Conservation (phyloP, 495 filamentous ascomycete species). For the Aspergillus homomorphus region DNA sequence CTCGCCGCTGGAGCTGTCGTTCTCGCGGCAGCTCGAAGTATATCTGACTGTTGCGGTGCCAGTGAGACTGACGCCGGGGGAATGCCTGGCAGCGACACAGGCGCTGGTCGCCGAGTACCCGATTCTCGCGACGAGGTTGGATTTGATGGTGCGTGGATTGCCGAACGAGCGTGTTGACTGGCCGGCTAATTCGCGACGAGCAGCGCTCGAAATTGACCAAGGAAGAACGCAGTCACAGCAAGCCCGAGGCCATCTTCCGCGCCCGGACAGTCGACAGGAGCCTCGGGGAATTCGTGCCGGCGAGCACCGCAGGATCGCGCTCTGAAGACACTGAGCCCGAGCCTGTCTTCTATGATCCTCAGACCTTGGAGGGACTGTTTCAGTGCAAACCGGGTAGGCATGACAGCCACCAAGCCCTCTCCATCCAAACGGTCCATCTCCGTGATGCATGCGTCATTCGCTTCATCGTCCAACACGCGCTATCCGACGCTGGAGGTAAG, state of each 20-base stretch:
- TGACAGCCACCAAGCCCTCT: neutral
- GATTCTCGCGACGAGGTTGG: neutral
- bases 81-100: neutral
- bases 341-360: neutral
- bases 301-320: no score
- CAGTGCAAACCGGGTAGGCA: neutral
- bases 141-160: neutral
- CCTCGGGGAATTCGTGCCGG: neutral
- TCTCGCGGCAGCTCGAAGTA: neutral
- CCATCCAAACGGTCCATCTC: neutral
- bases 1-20: neutral
- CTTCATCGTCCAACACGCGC: neutral
- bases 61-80: neutral
- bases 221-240: neutral
- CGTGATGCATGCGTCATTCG: neutral
- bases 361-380: neutral
- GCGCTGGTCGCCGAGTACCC: neutral
- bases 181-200: no score
- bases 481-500: neutral
- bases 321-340: no score
- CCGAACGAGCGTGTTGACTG: no score
- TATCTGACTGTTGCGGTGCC: neutral
- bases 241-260: neutral
- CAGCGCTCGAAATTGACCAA: neutral
- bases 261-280: neutral